Evolutionary conservation across 192 early-diverging fungal genomes (phyloP), one percentile per base, ranked within the genome.

Genomic region (Mortierella alpina): DNA sequence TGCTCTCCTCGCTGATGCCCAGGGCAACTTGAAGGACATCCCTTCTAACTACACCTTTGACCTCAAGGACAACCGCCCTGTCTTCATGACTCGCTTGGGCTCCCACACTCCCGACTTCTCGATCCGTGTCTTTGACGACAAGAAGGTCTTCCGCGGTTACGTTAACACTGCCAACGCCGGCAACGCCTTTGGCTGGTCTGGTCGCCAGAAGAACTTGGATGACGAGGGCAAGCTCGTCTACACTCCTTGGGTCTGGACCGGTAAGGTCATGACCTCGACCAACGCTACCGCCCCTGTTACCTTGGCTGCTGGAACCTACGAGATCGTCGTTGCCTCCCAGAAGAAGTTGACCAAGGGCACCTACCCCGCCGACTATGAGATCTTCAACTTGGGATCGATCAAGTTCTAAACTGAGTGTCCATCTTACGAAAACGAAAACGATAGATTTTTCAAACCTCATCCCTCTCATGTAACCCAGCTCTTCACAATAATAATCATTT

Each of bases 341-440:
- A 47, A 61, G 15, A 78, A 78, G 56, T 31, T 78, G 18, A 70
- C 62, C 57, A 65, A 70, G 68, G 75, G 75, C 22, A n/a, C 13
- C 1, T 78, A 64, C 63, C 75, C 75, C 41, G n/a, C 18, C 13
- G 75, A 78, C 41, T 78, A 60, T 64, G 75, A 78, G 50, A 49
- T 78, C 63, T 70, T 59, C 31, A 31, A 70, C 4, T n/a, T 78
- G 42, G 68, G 59, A 15, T 18, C 23, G 51, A 23, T 71, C 51
- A 45, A 12, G 8, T 40, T 71, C 15, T 31, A 31, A 31, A 31
- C 31, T 31, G n/a, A 31, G 31, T 31, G 31, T 31, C 31, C n/a
- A n/a, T n/a, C 31, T 31, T 31, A 31, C 31, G 31, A 31, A 31
- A 31, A n/a, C n/a, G n/a, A n/a, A n/a, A n/a, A n/a, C n/a, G n/a